Evolutionary conservation across 2,329 filamentous ascomycete species (phyloP), one percentile per base, ranked within the genome.

Genomic region (Colletotrichum karsti): DNA sequence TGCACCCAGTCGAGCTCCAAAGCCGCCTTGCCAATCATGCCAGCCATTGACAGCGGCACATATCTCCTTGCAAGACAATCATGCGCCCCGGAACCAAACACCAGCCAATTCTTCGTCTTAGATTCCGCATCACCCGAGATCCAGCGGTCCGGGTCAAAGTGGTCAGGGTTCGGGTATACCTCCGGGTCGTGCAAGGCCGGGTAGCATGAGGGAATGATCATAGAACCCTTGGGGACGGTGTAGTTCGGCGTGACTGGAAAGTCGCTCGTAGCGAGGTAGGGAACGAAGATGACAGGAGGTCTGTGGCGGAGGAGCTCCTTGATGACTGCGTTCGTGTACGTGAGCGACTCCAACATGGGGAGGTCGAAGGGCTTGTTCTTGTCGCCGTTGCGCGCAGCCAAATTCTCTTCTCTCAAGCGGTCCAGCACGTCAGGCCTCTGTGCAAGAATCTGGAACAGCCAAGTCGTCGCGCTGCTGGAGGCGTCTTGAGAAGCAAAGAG

Each of bases 401-500:
- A 74, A 48, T 87, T 87, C 70, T 87, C 85, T 30, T 81, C 75
- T 2, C 84, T 81, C 3, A 87, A 26, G 1, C 79, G 78, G 18
- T 81, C 73, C 0, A 87, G 77, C 0, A 87, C 80, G 46, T 87
- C 85, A 0, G 84, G 84, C 2, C 84, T 72, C 63, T 87, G 84
- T 2, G 85, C 85, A 1, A 86, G 76, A 33, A 85, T 76, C 65
- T 87, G 85, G 74, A 87, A 87, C 0, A 87, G 71, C 83, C 83
- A 87, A 0, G 82, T 87, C 0, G 84, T 86, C 8, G 85, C 80
- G 62, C 84, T 87, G 73, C 83, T 86, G 0, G 83, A 85, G 1
- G 85, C 85, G 69, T 87, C 85, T 64, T 87, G 85, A 0, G 85
- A 85, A 0, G 85, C 85, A 53, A 87, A 87, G 12, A 87, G 76